Conservation (phyloP, 2,329 filamentous ascomycete genomes). For the Pseudopithomyces chartarum region DNA sequence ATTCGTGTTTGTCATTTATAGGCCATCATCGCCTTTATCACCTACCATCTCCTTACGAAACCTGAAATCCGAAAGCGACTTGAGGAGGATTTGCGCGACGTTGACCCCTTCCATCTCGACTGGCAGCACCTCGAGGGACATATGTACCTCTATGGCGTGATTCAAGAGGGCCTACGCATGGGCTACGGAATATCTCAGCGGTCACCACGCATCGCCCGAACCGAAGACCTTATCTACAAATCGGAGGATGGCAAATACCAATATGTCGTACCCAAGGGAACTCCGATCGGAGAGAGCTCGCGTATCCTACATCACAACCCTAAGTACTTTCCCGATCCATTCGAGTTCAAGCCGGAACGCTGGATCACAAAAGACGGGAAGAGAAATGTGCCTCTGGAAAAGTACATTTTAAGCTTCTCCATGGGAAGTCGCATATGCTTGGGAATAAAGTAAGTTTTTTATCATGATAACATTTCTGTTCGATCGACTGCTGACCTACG, state of each 20-base stretch:
- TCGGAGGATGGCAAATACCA: constrained; percentile 4
- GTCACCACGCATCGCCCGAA: constrained; percentile 11
- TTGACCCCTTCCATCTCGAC: not conserved
- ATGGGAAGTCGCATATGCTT: constrained; percentile 18
- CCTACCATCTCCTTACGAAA: constrained; percentile 1
- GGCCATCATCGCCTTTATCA: not conserved
- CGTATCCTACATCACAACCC: constrained; percentile 22
- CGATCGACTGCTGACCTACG: not conserved
- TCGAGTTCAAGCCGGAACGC: constrained; percentile 25
- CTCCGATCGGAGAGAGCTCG: constrained; percentile 7
- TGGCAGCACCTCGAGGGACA: constrained; percentile 14
- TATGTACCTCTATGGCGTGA: constrained; percentile 18
- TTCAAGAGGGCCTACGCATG: constrained; percentile 19
- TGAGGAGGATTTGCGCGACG: not conserved
- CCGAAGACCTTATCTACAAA: constrained; percentile 8
- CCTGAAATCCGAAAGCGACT: not conserved
- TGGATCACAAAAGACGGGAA: constrained; percentile 22
- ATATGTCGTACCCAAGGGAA: constrained; percentile 10
- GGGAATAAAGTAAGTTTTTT: not conserved
- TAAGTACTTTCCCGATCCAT: constrained; percentile 24
- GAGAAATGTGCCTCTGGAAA: constrained; percentile 6
- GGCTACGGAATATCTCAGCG: constrained; percentile 21
- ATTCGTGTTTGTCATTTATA: not conserved
- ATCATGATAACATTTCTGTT: not conserved
- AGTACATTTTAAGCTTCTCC: constrained; percentile 8